These are phyloP conservation scores for Neonectria sp. DNA, from an alignment of 2,329 filamentous ascomycete genomes.

Conservation along the genomic window DNA sequence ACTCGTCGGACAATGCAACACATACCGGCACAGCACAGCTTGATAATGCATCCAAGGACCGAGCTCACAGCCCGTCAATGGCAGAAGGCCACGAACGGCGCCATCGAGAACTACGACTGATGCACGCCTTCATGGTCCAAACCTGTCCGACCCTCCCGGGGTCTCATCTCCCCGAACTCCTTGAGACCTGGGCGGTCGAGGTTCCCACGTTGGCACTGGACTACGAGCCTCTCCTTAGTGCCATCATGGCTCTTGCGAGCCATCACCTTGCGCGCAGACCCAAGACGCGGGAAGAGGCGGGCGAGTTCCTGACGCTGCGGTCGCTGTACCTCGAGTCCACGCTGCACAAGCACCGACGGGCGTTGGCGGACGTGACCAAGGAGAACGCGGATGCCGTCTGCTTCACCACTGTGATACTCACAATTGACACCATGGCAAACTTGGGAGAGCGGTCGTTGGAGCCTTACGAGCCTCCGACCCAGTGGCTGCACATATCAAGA, in stretches of 20 bases:
- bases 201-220: slow-evolving; percentile 40
- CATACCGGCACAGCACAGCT: not conserved
- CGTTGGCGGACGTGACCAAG: slow-evolving; percentile 29
- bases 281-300: slow-evolving; percentile 5
- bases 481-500: slow-evolving; percentile 45
- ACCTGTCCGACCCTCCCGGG: slow-evolving; percentile 40
- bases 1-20: slow-evolving; percentile 8
- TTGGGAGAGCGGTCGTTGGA: slow-evolving; percentile 36
- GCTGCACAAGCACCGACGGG: slow-evolving; percentile 34
- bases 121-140: slow-evolving; percentile 40
- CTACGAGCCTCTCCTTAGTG: slow-evolving; percentile 42
- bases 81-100: slow-evolving; percentile 37
- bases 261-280: slow-evolving; percentile 34
- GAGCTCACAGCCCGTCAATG: not conserved
- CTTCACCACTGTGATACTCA: slow-evolving; percentile 42
- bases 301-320: slow-evolving; percentile 29
- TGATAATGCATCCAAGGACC: not conserved
- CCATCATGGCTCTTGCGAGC: slow-evolving; percentile 41
- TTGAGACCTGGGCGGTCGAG: slow-evolving; percentile 37
- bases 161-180: slow-evolving; percentile 31
- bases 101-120: slow-evolving; percentile 42
- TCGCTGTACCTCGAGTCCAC: slow-evolving; percentile 42
- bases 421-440: slow-evolving; percentile 40
- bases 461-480: slow-evolving; percentile 42
- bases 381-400: slow-evolving; percentile 40